Conservation (phyloP, 1,284 basidiomycete genomes). For the Fistulinella cinereoalba region DNA sequence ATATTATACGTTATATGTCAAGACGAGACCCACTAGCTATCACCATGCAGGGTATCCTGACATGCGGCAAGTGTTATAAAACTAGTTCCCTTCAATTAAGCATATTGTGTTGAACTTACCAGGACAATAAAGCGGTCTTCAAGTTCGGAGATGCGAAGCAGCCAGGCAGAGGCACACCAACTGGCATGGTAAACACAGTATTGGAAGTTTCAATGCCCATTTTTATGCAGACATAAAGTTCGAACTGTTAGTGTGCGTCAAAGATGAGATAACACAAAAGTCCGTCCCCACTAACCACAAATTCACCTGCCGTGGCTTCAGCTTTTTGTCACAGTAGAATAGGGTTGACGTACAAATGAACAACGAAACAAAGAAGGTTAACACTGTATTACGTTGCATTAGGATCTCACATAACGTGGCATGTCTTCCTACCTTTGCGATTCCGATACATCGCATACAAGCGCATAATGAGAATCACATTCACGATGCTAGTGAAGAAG, state of each 20-base stretch:
- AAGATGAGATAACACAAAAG: neutral
- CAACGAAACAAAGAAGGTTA: slow-evolving; percentile 2
- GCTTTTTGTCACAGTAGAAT: neutral
- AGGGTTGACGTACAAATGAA: neutral
- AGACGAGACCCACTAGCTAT: slow-evolving; percentile 1
- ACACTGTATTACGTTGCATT: neutral
- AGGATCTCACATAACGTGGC: neutral
- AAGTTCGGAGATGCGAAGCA: neutral
- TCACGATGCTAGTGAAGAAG: slow-evolving; percentile 4
- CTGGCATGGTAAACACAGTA: neutral
- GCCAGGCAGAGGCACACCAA: slow-evolving; percentile 1
- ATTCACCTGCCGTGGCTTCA: neutral
- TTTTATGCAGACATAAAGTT: slow-evolving; percentile 3
- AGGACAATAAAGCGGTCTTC: neutral
- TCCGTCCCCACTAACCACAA: neutral
- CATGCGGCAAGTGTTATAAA: neutral
- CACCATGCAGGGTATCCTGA: slow-evolving; percentile 4
- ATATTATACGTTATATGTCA: neutral
- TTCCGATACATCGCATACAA: slow-evolving; percentile 6
- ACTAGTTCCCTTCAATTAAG: neutral
- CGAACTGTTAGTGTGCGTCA: slow-evolving; percentile 1
- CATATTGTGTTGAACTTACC: neutral
- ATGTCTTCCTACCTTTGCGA: slow-evolving; percentile 3
- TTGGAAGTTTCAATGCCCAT: neutral
- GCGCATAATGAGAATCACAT: slow-evolving; percentile 5